Evolutionary conservation across 2,329 filamentous ascomycete genomes (phyloP).

Genomic region (Grosmannia huntii): DNA sequence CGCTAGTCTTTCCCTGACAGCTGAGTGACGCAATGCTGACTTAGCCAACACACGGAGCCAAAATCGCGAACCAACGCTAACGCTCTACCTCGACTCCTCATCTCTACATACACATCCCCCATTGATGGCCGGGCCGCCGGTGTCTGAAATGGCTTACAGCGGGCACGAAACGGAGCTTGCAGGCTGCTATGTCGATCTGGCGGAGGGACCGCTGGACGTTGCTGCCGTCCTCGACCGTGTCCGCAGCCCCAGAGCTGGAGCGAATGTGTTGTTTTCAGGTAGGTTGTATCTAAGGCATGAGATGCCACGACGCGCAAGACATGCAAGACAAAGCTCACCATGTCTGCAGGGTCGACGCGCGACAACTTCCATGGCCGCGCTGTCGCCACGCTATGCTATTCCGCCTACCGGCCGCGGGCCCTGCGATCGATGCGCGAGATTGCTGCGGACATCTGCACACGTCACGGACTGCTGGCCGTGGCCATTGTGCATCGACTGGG

Average conservation of each 20-base stretch:
- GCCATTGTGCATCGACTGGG: slow-evolving; percentile 78
- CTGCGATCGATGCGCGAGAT: slow-evolving; percentile 57
- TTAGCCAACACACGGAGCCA: neutral
- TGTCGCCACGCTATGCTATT: slow-evolving; percentile 66
- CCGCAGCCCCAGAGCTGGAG: slow-evolving; percentile 59
- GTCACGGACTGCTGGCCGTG: slow-evolving; percentile 58
- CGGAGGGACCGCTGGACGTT: slow-evolving; percentile 45
- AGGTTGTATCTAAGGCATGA: neutral
- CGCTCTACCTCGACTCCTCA: neutral
- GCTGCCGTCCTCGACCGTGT: slow-evolving; percentile 50
- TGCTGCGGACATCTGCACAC: slow-evolving; percentile 39
- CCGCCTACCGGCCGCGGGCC: slow-evolving; percentile 58
- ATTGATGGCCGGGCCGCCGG: too few relatives aligned
- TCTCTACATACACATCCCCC: neutral
- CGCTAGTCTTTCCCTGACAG: too few relatives aligned
- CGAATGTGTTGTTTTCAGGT: slow-evolving; percentile 67
- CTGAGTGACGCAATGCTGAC: too few relatives aligned
- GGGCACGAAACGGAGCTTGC: slow-evolving; percentile 13
- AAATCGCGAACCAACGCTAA: neutral
- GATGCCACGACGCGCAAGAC: too few relatives aligned
- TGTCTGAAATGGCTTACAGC: neutral
- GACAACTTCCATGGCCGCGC: slow-evolving; percentile 59
- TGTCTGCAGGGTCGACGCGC: slow-evolving; percentile 58
- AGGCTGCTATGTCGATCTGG: slow-evolving; percentile 55
- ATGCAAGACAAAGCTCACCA: slow-evolving; percentile 2